A percentile compares a stretch with the other conserved stretches of the same genome.
Evolutionary conservation across 2,329 filamentous ascomycete genomes (phyloP).

Genomic region (Dactylella cylindrospora): DNA sequence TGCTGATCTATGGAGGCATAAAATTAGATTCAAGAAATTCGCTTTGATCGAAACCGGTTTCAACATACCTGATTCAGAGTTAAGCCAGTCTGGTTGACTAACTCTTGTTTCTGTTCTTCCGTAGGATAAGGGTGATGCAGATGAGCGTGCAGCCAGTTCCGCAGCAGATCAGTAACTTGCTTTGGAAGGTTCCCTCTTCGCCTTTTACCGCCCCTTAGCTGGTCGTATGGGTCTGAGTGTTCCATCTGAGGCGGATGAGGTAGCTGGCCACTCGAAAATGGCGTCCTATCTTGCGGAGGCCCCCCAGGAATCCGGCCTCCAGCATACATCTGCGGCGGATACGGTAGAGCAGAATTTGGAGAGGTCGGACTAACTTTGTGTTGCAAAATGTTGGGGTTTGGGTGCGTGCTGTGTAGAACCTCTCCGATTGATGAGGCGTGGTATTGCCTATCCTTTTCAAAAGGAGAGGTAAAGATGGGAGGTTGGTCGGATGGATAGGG

Average conservation of each 20-base stretch:
- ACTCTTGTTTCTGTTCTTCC: conserved; percentile 80
- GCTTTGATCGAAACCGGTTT: neutral
- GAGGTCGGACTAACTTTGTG: conserved; percentile 44
- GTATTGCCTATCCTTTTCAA: conserved; percentile 42
- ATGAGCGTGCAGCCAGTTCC: conserved; percentile 77
- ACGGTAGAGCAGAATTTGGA: conserved; percentile 40
- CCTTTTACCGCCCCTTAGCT: conserved; percentile 54
- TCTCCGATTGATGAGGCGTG: conserved; percentile 34
- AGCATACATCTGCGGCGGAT: conserved; percentile 44
- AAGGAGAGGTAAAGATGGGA: conserved; percentile 39
- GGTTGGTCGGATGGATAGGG: conserved; percentile 30
- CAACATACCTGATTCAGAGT: conserved; percentile 59
- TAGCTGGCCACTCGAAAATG: conserved; percentile 45
- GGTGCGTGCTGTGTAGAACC: conserved; percentile 37
- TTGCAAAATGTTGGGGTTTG: conserved; percentile 43
- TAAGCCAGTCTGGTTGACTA: conserved; percentile 74
- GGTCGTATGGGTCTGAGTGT: conserved; percentile 48
- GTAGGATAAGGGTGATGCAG: conserved; percentile 80
- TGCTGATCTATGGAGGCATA: conserved; percentile 61
- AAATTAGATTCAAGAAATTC: conserved; percentile 8
- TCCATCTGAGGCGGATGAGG: conserved; percentile 46
- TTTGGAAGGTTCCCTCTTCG: conserved; percentile 87
- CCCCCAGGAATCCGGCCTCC: conserved; percentile 25
- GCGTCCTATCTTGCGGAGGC: conserved; percentile 45
- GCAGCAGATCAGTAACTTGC: conserved; percentile 77